Evolutionary conservation across 768 basidiomycete genomes (phyloP), one percentile per base, ranked within the genome.

Genomic region (Boletus sensibilis): DNA sequence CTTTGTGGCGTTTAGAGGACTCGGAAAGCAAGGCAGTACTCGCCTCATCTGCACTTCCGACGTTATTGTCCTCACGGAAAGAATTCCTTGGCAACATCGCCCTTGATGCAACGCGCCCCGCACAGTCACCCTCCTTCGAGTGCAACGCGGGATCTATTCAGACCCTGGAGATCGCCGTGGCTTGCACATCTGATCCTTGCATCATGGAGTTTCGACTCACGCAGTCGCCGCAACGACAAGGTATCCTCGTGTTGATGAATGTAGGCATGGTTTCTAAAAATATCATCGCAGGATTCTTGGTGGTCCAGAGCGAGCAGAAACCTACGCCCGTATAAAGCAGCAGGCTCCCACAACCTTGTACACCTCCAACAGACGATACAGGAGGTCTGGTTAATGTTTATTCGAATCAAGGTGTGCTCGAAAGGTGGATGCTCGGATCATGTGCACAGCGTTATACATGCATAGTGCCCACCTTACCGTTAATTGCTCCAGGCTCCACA

Each of bases 121-220:
- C 49, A 25, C 48, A 37, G 10, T 66, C 62, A 7, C 52, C 59
- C 20, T 55, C 29, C n/a, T 66, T 66, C 27, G 31, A 7, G 13
- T 66, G 65, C 12, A 13, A 41, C 6, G 34, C 46, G 18, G 65
- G 59, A 4, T 64, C 65, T 18, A 37, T 64, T 25, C 59, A 64
- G 50, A 64, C 57, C 20, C 55, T 66, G 12, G 65, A 66, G 49
- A 58, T 66, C 35, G 59, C 62, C 35, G n/a, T 66, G 34, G 62
- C 57, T 4, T 64, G 65, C 37, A 23, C 50, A 12, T 64, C 62
- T 4, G 65, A 64, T 25, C 62, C 65, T 13, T 66, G 65, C 53
- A 52, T 58, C 12, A 53, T 67, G 62, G 65, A 67, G 34, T 64
- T 67, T 27, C 52, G 52, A 7, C 55, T 66, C 11, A 61, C 23